Base-by-base conservation (phyloP, 441 rosid genomes). In the Populus tomentosa region DNA sequence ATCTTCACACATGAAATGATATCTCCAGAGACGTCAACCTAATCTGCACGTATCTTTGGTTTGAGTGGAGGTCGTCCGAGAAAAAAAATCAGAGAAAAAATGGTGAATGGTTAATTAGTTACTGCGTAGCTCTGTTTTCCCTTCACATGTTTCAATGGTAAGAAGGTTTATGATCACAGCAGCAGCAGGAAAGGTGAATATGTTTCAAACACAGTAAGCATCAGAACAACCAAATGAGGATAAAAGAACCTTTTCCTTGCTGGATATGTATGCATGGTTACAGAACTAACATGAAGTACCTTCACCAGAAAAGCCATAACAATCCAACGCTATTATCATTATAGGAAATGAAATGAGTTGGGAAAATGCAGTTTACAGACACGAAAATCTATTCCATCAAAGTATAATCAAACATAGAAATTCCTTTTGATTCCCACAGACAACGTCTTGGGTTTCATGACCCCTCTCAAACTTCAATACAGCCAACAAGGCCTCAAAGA, bases 401-500 rank as follows among this genome's bases (percentile, higher is more conserved):
- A 62, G n/a, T 70, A 32, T 68, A 33, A 77, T 79, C 75, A 65
- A 68, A 72, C 14, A 69, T 36, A 79, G 72, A 79, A 65, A 53
- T 53, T 53, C 61, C 61, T 53, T 53, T 53, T 21, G 56, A 46
- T 46, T 46, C 20, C 56, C 56, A 46, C 20, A 46, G 18, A 46
- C 56, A 46, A 46, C 4, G 32, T 30, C 32, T 30, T 30, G 72
- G 82, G 35, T 75, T 30, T 69, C 70, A 53, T 77, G 82, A 74
- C 13, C 78, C 38, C 46, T 80, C 76, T 36, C 32, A 26, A 81
- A 50, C 21, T 40, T 30, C 68, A 69, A 67, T 30, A 79, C 38
- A 71, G 24, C 80, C 77, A 82, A 50, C 64, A 77, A 68, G 64
- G 75, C 46, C 70, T 79, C 65, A 42, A 63, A 76, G 32, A 67